Percentiles rank a stretch among this genome's conserved stretches.
Conservation (phyloP, 768 basidiomycete species). For the Suillus subluteus region DNA sequence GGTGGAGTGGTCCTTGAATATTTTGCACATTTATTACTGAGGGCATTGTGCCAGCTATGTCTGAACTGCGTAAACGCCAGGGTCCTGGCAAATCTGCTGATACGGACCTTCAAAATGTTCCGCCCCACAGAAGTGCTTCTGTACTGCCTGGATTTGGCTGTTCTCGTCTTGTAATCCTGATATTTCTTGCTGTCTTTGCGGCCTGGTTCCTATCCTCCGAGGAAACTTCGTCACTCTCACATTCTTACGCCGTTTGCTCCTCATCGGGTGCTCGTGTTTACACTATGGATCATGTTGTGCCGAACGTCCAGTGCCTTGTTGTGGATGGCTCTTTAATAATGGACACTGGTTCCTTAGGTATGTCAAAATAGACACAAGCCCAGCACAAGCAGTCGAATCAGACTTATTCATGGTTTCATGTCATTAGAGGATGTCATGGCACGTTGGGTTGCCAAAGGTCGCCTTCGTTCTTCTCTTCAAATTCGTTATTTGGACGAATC, state of each 20-base stretch:
- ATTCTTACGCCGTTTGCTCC: conserved; percentile 68
- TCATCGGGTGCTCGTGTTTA: conserved; percentile 55
- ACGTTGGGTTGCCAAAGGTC: conserved; percentile 40
- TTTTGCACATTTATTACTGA: neutral
- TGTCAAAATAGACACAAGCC: conserved; percentile 19
- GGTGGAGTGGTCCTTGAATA: neutral
- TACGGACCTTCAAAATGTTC: neutral
- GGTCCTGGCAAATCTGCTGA: neutral
- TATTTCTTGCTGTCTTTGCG: conserved; percentile 14
- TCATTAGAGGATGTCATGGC: conserved; percentile 44
- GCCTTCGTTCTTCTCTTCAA: conserved; percentile 31
- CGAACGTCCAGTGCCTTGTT: conserved; percentile 65
- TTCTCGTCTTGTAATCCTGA: conserved; percentile 10
- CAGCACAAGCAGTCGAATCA: conserved; percentile 8
- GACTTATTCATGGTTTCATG: conserved; percentile 10
- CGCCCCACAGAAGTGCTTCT: neutral
- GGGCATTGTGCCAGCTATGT: conserved; percentile 7
- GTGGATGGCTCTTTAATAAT: conserved; percentile 53
- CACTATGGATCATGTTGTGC: conserved; percentile 61
- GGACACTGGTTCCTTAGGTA: conserved; percentile 60
- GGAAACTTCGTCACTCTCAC: conserved; percentile 19
- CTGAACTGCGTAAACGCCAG: conserved; percentile 18
- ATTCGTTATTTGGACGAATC: conserved; percentile 56
- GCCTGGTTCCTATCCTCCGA: conserved; percentile 17
- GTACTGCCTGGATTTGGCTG: neutral